A percentile compares a stretch with the other conserved stretches of the same genome.
Evolutionary conservation across 495 filamentous ascomycete species (phyloP).

Genomic region (Penicillium coffeae): DNA sequence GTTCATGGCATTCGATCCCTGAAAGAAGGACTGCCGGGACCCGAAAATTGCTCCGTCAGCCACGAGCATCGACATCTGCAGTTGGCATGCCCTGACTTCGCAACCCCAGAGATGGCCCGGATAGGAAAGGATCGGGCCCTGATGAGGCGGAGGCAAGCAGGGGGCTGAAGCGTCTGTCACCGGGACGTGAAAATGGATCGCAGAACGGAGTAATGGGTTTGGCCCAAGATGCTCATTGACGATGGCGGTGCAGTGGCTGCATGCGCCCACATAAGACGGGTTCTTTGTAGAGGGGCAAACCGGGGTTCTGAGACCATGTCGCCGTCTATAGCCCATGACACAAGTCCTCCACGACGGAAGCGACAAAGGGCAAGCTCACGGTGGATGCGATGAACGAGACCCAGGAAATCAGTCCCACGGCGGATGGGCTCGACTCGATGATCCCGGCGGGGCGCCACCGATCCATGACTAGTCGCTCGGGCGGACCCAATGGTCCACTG

Average conservation of each 20-base stretch:
- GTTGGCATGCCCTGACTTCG: neutral
- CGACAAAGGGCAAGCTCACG: too few species aligned
- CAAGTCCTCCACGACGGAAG: too few species aligned
- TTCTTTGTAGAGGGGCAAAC: neutral
- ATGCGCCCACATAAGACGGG: neutral
- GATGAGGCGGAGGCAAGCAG: constrained; percentile 14
- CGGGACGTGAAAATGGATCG: constrained; percentile 1
- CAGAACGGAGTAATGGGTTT: too few species aligned
- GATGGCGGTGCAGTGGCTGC: neutral
- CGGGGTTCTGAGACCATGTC: neutral
- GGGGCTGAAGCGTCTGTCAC: constrained; percentile 8
- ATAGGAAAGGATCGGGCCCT: constrained; percentile 15
- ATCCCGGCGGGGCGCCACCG: constrained; percentile 28
- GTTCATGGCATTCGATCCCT: too few species aligned
- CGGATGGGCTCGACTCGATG: constrained; percentile 25
- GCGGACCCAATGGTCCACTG: constrained; percentile 23
- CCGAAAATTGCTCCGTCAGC: too few species aligned
- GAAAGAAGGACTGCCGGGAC: too few species aligned
- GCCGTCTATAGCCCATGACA: too few species aligned
- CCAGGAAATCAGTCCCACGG: neutral
- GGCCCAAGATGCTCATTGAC: neutral
- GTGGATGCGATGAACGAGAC: too few species aligned
- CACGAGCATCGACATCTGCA: too few species aligned
- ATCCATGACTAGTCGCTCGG: constrained; percentile 24
- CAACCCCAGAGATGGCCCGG: constrained; percentile 15